A percentile compares a stretch with the other conserved stretches of the same genome.
phyloP scores from a whole-genome alignment of 306 rosid species.

The Casuarina equisetifolia region DNA sequence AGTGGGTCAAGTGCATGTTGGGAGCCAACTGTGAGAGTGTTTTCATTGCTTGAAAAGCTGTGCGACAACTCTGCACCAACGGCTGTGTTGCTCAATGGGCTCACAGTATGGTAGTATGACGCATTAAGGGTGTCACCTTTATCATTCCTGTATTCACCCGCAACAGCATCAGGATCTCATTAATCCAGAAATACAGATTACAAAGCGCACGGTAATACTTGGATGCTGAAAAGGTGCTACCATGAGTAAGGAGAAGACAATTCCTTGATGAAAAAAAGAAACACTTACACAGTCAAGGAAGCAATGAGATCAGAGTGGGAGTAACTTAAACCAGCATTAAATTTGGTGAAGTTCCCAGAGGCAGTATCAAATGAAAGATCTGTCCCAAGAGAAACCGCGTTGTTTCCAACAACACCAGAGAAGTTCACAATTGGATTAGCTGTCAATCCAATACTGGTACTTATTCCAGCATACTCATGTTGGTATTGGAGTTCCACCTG shows the following conservation, averaged over 20 bases:
- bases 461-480: conserved; percentile 92
- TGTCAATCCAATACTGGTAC: conserved; percentile 83
- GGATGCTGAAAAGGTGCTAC: background rate
- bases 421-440: conserved; percentile 84
- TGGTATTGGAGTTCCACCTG: conserved; percentile 91
- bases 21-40: conserved; percentile 73
- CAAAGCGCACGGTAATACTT: background rate
- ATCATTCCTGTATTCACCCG: conserved; percentile 58
- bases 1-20: conserved; percentile 85
- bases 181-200: background rate
- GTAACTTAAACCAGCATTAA: conserved; percentile 80
- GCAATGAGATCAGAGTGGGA: conserved; percentile 76
- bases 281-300: conserved; percentile 73
- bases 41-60: conserved; percentile 71
- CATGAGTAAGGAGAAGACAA: background rate
- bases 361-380: conserved; percentile 88
- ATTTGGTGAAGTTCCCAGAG: conserved; percentile 69
- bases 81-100: conserved; percentile 79
- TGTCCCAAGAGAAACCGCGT: conserved; percentile 60
- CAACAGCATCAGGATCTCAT: background rate
- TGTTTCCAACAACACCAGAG: conserved; percentile 86
- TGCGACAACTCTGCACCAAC: conserved; percentile 93
- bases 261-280: background rate
- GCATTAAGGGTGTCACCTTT: conserved; percentile 77
- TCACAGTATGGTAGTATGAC: conserved; percentile 75